Conservation (phyloP, 352 stramenopile species). For the Phytophthora boehmeriae region DNA sequence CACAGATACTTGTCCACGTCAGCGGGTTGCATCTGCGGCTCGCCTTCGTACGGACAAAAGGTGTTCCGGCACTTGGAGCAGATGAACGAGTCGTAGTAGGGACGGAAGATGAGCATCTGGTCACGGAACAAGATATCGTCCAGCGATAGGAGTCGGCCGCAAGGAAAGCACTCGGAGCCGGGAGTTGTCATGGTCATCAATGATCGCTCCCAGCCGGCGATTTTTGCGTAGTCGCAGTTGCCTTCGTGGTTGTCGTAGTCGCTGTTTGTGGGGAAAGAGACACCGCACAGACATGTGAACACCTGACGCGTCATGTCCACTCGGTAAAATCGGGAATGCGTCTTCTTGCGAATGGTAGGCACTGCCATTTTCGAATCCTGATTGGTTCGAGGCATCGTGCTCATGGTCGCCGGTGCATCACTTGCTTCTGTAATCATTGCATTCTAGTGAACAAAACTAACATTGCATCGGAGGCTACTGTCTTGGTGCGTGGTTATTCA, state of each 20-base stretch:
- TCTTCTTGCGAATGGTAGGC: not conserved
- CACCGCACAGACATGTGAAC: not conserved
- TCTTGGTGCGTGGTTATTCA: not conserved
- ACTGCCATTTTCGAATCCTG: not conserved
- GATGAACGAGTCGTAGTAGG: constrained; percentile 1
- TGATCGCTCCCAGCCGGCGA: not conserved
- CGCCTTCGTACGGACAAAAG: constrained; percentile 1
- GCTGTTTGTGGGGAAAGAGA: not conserved
- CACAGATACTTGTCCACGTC: constrained; percentile 7
- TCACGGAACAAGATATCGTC: constrained; percentile 8
- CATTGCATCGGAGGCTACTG: not conserved
- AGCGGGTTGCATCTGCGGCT: not conserved
- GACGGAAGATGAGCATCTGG: not conserved
- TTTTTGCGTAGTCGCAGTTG: constrained; percentile 4
- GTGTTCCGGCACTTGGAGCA: constrained; percentile 11
- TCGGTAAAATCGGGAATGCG: not conserved
- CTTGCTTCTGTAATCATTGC: too few species aligned
- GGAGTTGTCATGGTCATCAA: constrained; percentile 4
- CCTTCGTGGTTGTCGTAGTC: not conserved
- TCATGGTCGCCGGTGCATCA: too few species aligned
- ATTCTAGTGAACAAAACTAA: too few species aligned
- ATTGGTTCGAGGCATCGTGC: too few species aligned
- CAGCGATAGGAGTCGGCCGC: constrained; percentile 5
- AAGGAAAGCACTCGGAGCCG: constrained; percentile 2
- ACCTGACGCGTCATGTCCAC: not conserved